These are phyloP conservation scores for Halenospora varia DNA, from an alignment of 495 filamentous ascomycete species.

Conservation along the genomic window DNA sequence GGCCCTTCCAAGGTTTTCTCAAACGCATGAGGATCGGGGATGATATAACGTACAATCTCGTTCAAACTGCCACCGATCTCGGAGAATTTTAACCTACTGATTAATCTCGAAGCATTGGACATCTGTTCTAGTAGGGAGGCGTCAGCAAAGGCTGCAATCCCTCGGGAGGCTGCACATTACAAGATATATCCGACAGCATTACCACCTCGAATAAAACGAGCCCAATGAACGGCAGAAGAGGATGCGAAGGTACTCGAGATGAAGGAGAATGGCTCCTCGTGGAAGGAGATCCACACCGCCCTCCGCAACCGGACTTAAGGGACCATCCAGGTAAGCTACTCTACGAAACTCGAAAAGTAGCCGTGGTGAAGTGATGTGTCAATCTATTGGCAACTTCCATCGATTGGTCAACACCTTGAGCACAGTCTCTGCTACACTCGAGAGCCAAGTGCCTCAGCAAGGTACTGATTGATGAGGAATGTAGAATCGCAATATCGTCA, in stretches of 20 bases:
- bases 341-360: slow-evolving; percentile 15
- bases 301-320: slow-evolving; percentile 7
- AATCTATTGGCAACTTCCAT: neutral
- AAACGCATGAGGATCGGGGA: slow-evolving; percentile 7
- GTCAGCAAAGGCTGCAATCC: slow-evolving; percentile 9
- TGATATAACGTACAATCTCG: slow-evolving; percentile 13
- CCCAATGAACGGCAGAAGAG: neutral
- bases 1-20: slow-evolving; percentile 4
- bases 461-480: too few relatives aligned
- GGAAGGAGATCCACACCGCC: slow-evolving; percentile 12
- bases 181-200: slow-evolving; percentile 4
- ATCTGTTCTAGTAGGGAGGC: slow-evolving; percentile 4
- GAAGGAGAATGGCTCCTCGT: slow-evolving; percentile 2
- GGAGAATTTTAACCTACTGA: neutral
- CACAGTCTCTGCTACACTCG: neutral
- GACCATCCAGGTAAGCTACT: slow-evolving; percentile 13
- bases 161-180: slow-evolving; percentile 12
- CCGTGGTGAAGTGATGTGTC: neutral
- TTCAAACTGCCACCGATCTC: slow-evolving; percentile 3
- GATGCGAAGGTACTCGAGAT: slow-evolving; percentile 1
- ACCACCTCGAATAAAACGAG: neutral
- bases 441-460: too few relatives aligned
- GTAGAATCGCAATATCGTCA: too few relatives aligned
- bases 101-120: slow-evolving; percentile 1
- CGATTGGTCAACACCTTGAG: neutral